These are phyloP conservation scores for Rhizophora mangle DNA, from an alignment of 345 rosid species.

Conservation along the genomic window DNA sequence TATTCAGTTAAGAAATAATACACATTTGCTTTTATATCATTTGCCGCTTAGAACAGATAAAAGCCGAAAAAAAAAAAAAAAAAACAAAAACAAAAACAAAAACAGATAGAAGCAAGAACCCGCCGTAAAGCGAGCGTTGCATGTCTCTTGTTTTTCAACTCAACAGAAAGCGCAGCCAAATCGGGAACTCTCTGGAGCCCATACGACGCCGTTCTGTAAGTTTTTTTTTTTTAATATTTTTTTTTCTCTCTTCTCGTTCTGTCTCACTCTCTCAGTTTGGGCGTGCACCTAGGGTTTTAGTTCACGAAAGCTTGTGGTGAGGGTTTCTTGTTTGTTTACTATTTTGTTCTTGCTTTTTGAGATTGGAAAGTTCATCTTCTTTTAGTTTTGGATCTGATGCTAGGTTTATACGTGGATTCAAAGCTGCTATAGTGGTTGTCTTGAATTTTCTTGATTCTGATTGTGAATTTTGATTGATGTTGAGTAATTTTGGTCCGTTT, in stretches of 20 bases:
- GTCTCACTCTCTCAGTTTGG: not conserved
- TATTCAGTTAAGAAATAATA: too few species aligned
- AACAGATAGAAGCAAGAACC: not conserved
- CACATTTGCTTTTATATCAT: too few species aligned
- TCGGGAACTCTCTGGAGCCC: not conserved
- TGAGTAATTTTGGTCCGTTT: too few species aligned
- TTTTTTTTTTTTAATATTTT: not conserved
- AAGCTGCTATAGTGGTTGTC: too few species aligned
- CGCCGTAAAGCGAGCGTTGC: not conserved
- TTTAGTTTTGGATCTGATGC: not conserved
- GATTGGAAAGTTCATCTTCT: not conserved
- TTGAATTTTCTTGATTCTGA: too few species aligned
- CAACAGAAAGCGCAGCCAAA: slow-evolving; percentile 1
- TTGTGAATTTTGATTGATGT: too few species aligned
- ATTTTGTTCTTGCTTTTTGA: not conserved
- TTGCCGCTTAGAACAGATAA: too few species aligned
- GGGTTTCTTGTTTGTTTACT: slow-evolving; percentile 11
- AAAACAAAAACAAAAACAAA: not conserved
- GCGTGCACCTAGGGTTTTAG: not conserved
- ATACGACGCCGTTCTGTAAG: not conserved
- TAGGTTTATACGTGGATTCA: not conserved
- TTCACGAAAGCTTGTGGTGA: not conserved
- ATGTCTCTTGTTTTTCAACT: not conserved
- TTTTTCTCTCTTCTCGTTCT: not conserved
- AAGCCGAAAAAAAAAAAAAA: too few species aligned